Evolutionary conservation across 805 yeast species (phyloP), one percentile per base, ranked within the genome.

Genomic region (Starmerella sirachaensis): DNA sequence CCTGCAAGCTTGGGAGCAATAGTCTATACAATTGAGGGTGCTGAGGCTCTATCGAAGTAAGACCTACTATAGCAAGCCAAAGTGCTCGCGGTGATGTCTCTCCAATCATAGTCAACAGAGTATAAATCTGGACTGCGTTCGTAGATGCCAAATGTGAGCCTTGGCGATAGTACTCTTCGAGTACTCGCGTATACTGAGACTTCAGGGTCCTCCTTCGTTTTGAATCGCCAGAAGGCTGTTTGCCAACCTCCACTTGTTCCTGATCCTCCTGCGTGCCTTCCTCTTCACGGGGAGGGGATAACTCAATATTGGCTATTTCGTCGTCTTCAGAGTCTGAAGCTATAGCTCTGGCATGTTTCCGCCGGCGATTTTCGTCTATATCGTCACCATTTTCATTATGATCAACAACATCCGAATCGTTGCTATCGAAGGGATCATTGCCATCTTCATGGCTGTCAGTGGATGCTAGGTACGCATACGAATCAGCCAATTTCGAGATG

Each of bases 21-120:
- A 72, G 64, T 35, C 75, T 72, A 57, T 84, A 85, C 0, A 86
- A 76, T 25, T 58, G 57, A 2, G 94, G 88, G 47, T 76, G 75
- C 43, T 72, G 71, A 12, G 68, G 65, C 49, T 81, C 88, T 29
- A 85, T 59, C 0, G 96, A 79, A 0, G 91, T 75, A 0, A 93
- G 76, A 1, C 98, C 98, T 10, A 88, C 70, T 2, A 91, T 77
- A 0, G 94, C 69, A 3, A 85, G 64, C 99, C 99, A 91, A 31
- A 93, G 61, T 48, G 66, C 74, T 20, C 64, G 62, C n/a, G 63
- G 54, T 30, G 66, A 66, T 1, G 93, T 79, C 53, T 85, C 94
- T 33, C 95, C 96, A 32, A 88, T 72, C 12, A 76, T 64, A 0
- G 94, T 73, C 17, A 86, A 56, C 35, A 91, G 62, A 1, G 94